Percentiles rank a stretch among this genome's conserved stretches.
Conservation (phyloP, 306 rosid species). For the Lablab purpureus region DNA sequence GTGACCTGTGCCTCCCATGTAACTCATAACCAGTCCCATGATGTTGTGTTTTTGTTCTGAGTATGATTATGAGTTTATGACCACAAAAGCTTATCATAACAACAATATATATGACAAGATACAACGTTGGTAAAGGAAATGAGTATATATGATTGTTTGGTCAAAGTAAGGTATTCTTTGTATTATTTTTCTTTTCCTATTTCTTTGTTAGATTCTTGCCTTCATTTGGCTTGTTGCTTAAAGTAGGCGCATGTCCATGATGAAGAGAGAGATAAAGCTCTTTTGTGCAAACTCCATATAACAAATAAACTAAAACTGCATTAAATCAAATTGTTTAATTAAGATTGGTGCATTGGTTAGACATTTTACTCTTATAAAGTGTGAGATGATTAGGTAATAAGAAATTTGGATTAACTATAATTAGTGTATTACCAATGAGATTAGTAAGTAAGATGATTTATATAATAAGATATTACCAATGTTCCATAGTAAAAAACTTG, state of each 20-base stretch:
- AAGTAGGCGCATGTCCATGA: slow-evolving; percentile 6
- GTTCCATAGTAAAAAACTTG: too few relatives aligned
- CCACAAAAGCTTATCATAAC: slow-evolving; percentile 15
- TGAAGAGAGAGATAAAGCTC: background rate
- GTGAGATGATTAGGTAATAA: too few relatives aligned
- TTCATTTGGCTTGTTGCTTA: slow-evolving; percentile 48
- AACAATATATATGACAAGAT: slow-evolving; percentile 17
- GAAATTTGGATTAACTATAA: too few relatives aligned
- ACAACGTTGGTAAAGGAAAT: slow-evolving; percentile 22
- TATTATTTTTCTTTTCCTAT: slow-evolving; percentile 24
- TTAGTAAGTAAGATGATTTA: too few relatives aligned
- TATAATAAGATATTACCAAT: too few relatives aligned
- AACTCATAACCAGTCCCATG: slow-evolving; percentile 65
- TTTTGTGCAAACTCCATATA: background rate
- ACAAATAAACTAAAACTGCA: too few relatives aligned
- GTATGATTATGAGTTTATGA: slow-evolving; percentile 24
- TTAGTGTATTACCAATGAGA: too few relatives aligned
- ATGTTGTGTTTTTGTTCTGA: slow-evolving; percentile 38
- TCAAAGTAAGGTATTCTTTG: slow-evolving; percentile 53
- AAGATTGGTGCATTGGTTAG: too few relatives aligned
- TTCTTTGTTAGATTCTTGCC: slow-evolving; percentile 51
- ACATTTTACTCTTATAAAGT: too few relatives aligned
- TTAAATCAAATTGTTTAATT: too few relatives aligned
- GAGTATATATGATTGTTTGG: slow-evolving; percentile 43
- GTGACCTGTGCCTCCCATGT: slow-evolving; percentile 58